Conservation (phyloP, 768 basidiomycete species). For the Russula lepida region DNA sequence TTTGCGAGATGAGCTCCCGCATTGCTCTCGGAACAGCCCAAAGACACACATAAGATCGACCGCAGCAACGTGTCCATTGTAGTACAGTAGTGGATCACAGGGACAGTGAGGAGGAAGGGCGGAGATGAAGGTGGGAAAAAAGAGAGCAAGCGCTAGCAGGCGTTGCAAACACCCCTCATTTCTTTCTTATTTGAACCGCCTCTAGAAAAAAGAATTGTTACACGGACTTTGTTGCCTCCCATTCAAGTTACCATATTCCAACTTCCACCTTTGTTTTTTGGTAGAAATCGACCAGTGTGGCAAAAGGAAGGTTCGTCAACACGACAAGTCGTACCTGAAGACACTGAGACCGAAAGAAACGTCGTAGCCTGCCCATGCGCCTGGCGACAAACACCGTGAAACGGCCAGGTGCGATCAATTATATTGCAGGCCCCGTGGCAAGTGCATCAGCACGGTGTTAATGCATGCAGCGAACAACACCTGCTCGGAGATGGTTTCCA, state of each 20-base stretch:
- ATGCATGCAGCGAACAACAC: neutral
- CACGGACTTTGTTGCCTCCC: neutral
- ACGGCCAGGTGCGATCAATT: neutral
- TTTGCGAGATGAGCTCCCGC: neutral
- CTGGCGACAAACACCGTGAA: neutral
- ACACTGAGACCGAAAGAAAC: conserved; percentile 34
- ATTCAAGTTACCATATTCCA: neutral
- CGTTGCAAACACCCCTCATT: neutral
- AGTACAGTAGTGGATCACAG: neutral
- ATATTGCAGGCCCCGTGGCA: neutral
- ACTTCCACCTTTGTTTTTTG: neutral
- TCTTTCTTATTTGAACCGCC: neutral
- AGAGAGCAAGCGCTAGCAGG: neutral
- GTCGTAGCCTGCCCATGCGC: conserved; percentile 32
- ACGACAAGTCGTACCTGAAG: conserved; percentile 33
- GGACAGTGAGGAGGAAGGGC: neutral
- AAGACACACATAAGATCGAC: neutral
- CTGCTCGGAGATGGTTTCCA: neutral
- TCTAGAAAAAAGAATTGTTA: neutral
- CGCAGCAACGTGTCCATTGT: neutral
- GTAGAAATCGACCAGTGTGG: neutral
- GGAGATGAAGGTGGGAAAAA: neutral
- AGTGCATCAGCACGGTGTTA: neutral
- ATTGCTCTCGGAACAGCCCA: neutral
- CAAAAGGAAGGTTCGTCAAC: conserved; percentile 27